Evolutionary conservation across 192 early-diverging fungal genomes (phyloP).

Genomic region (Dissophora globulifera): DNA sequence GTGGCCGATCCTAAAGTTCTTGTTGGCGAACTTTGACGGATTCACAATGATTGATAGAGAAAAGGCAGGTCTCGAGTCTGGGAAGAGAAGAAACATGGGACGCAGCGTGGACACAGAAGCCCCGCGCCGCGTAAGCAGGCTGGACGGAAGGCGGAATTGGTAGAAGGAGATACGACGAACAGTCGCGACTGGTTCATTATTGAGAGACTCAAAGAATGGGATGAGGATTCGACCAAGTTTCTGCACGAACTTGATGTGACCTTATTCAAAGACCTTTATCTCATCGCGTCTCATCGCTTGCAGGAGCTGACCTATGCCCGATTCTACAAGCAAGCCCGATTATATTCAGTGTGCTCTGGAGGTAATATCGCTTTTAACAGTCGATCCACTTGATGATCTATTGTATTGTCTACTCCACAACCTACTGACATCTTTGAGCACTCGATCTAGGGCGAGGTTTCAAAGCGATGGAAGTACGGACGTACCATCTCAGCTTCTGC

Average conservation of each 20-base stretch:
- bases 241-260: slow-evolving; percentile 30
- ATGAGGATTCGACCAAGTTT: slow-evolving; percentile 28
- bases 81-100: slow-evolving; percentile 25
- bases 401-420: too few species aligned
- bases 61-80: slow-evolving; percentile 30
- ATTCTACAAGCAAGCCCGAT: slow-evolving; percentile 23
- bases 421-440: too few species aligned
- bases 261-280: slow-evolving; percentile 41
- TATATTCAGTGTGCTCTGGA: slow-evolving; percentile 48
- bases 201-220: slow-evolving; percentile 37
- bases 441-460: too few species aligned
- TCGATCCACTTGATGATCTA: too few species aligned
- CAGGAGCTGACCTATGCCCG: slow-evolving; percentile 23
- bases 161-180: slow-evolving; percentile 27
- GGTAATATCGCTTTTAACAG: too few species aligned
- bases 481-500: slow-evolving; percentile 16
- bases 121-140: slow-evolving; percentile 16
- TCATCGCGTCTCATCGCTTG: slow-evolving; percentile 33
- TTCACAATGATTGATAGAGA: slow-evolving; percentile 43
- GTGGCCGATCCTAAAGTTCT: slow-evolving; percentile 23
- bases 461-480: slow-evolving; percentile 31
- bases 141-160: slow-evolving; percentile 40
- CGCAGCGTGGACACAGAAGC: slow-evolving; percentile 9
- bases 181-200: slow-evolving; percentile 38
- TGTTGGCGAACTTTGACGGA: slow-evolving; percentile 28